Base-by-base conservation (phyloP, 805 yeast genomes). In the Ogataea zsoltii region DNA sequence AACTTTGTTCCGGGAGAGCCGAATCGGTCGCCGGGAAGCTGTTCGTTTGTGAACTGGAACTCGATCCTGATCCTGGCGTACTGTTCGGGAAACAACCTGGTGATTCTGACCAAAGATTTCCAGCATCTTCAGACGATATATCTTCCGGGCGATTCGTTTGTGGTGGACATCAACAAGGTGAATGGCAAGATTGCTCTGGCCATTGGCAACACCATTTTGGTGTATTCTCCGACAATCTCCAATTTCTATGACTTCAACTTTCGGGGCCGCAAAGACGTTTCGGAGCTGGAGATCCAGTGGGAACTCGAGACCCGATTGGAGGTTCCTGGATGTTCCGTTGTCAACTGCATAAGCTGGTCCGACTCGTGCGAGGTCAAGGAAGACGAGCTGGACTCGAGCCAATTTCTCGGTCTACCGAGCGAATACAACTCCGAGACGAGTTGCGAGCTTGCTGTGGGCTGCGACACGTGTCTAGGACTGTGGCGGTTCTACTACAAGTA, bases 1-100 rank as follows among this genome's bases (percentile, higher is more conserved):
- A 80, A 80, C 46, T 83, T 86, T 58, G 78, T 88, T 36, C 97
- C 97, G 2, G 97, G 97, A 1, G 88, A 87, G 60, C 94, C 94
- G 15, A 85, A 83, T 61, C 65, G 70, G 36, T 61, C 77, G 1
- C 71, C 70, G 12, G 77, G 77, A 52, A 69, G 88, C 0, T 76
- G 81, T 18, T 70, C 79, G 33, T 83, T 81, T 48, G 76, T 73
- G 6, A 66, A 69, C 31, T 89, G 96, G 96, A 80, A 79, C 44
- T 71, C 72, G 10, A 80, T 79, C 48, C 76, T 80, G 41, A 65
- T 89, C 2, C 66, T 86, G 28, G 82, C 81, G 1, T 92, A 92
- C 62, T 86, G 90, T 46, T 88, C 97, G 1, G 97, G 96, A 0
- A 89, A 89, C 66, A 89, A 88, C 61, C 70, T 92, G 53, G 85